A percentile compares a stretch with the other conserved stretches of the same genome.
These are phyloP conservation scores for Xanthoparmelia taractica DNA, from an alignment of 495 filamentous ascomycete genomes.

Conservation along the genomic window DNA sequence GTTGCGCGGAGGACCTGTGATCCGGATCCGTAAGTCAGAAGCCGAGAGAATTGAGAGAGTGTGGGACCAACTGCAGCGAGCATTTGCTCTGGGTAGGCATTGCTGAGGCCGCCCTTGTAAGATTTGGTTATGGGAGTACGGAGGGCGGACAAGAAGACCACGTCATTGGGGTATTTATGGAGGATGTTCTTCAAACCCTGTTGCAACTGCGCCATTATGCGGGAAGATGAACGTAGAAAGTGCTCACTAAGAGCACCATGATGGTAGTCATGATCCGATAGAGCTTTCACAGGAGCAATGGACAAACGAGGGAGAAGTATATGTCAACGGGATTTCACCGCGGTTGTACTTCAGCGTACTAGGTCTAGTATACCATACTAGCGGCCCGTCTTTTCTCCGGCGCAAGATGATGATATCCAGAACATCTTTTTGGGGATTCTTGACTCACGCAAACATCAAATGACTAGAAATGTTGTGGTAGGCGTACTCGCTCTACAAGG, in stretches of 20 bases:
- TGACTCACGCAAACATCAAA: slow-evolving; percentile 13
- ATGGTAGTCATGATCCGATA: slow-evolving; percentile 1
- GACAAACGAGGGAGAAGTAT: neutral
- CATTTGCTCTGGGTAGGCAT: slow-evolving; percentile 85
- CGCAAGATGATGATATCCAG: slow-evolving; percentile 7
- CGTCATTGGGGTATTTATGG: slow-evolving; percentile 68
- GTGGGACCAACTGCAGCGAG: slow-evolving; percentile 48
- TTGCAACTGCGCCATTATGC: slow-evolving; percentile 31
- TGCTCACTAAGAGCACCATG: neutral
- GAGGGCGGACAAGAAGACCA: slow-evolving; percentile 81
- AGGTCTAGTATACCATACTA: too few relatives aligned
- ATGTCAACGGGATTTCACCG: slow-evolving; percentile 10
- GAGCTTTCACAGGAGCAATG: neutral
- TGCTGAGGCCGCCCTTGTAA: slow-evolving; percentile 73
- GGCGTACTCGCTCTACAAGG: slow-evolving; percentile 91
- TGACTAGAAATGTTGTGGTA: slow-evolving; percentile 48
- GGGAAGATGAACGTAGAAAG: neutral
- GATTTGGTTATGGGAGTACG: slow-evolving; percentile 79
- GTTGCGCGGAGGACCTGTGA: slow-evolving; percentile 63
- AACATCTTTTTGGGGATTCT: neutral
- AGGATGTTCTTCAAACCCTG: slow-evolving; percentile 70
- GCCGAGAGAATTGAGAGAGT: neutral
- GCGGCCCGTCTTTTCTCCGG: slow-evolving; percentile 13
- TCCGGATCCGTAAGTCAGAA: slow-evolving; percentile 64
- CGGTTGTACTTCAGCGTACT: slow-evolving; percentile 9